phyloP scores from a whole-genome alignment of 1,284 basidiomycete species.

The Anthracocystis setariae region DNA sequence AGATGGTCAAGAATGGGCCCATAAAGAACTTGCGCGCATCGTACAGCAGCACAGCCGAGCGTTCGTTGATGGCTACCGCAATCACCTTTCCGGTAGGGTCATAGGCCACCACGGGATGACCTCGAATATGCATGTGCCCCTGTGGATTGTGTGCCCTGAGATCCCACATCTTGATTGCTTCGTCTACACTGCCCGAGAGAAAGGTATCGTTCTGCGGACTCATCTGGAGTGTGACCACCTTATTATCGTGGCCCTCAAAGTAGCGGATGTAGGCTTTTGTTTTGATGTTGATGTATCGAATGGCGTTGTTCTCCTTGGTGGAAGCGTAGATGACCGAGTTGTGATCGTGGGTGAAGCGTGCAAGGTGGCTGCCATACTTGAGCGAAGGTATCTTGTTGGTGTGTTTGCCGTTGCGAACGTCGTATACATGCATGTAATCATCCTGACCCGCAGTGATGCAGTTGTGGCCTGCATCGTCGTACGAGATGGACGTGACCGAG shows the following conservation, averaged over 20 bases:
- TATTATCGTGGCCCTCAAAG: constrained; percentile 87
- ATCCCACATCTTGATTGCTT: constrained; percentile 97
- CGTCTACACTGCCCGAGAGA: constrained; percentile 91
- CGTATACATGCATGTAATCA: constrained; percentile 89
- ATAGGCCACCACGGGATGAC: constrained; percentile 85
- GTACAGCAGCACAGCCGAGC: constrained; percentile 71
- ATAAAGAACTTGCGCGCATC: constrained; percentile 89
- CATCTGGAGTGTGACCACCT: constrained; percentile 88
- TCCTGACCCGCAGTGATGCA: constrained; percentile 91
- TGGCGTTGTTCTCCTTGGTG: constrained; percentile 90
- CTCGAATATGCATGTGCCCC: constrained; percentile 72
- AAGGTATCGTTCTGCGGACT: constrained; percentile 94
- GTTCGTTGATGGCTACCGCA: constrained; percentile 83
- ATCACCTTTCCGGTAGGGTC: constrained; percentile 90
- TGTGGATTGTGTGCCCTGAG: constrained; percentile 80
- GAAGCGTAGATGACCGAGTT: constrained; percentile 88
- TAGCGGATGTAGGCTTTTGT: constrained; percentile 96
- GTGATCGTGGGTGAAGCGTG: constrained; percentile 90
- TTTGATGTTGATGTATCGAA: constrained; percentile 92
- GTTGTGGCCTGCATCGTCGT: constrained; percentile 88
- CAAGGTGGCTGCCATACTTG: constrained; percentile 95
- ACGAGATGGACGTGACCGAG: constrained; percentile 80
- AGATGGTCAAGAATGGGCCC: constrained; percentile 82
- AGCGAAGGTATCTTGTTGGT: constrained; percentile 85
- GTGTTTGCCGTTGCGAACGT: constrained; percentile 84